Conservation (phyloP, 768 basidiomycete genomes). For the Hericium rajendrae region DNA sequence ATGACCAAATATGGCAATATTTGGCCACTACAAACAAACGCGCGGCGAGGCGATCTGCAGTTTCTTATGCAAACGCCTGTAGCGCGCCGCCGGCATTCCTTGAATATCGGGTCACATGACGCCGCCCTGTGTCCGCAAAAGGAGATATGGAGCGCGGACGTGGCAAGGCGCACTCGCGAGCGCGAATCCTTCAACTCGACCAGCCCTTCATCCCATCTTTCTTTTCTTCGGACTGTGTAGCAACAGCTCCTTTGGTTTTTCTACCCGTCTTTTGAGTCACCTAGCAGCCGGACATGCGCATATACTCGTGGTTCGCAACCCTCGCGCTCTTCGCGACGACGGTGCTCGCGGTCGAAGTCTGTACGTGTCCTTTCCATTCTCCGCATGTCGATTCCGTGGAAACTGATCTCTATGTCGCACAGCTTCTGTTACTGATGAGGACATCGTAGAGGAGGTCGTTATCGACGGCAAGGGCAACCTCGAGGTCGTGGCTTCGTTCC, state of each 20-base stretch:
- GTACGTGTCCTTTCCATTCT: conserved; percentile 4
- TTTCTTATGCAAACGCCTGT: too few relatives aligned
- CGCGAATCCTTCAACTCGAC: too few relatives aligned
- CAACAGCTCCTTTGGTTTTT: neutral
- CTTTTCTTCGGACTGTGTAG: too few relatives aligned
- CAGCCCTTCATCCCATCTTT: too few relatives aligned
- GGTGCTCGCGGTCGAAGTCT: conserved; percentile 10
- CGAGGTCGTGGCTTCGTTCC: conserved; percentile 44
- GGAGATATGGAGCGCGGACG: too few relatives aligned
- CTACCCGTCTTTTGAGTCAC: neutral
- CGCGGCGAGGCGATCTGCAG: too few relatives aligned
- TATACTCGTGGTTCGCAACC: conserved; percentile 7
- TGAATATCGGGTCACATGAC: too few relatives aligned
- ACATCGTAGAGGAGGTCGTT: conserved; percentile 15
- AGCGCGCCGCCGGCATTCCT: too few relatives aligned
- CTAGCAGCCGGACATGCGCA: conserved; percentile 8
- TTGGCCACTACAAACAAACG: too few relatives aligned
- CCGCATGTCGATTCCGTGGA: neutral
- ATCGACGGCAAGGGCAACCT: conserved; percentile 46
- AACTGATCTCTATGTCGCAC: neutral
- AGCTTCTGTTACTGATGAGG: neutral
- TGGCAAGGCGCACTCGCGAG: too few relatives aligned
- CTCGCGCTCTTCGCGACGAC: conserved; percentile 9
- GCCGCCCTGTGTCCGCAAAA: too few relatives aligned
- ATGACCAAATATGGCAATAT: too few relatives aligned